These are phyloP conservation scores for Tylopilus sp. DNA, from an alignment of 768 basidiomycete species.

Conservation along the genomic window DNA sequence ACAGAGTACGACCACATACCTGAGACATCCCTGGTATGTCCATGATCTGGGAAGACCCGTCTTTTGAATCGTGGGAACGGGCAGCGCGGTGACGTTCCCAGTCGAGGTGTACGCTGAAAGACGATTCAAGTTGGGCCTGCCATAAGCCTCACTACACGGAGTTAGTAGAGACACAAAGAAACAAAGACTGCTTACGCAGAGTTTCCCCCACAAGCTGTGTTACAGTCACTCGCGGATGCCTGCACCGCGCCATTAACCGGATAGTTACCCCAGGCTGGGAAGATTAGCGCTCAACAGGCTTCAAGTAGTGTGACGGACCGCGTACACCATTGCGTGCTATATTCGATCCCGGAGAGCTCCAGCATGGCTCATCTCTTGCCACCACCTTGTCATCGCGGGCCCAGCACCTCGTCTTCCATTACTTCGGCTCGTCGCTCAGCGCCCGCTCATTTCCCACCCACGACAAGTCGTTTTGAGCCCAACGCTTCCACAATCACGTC, in stretches of 20 bases:
- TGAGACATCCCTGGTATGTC: constrained; percentile 63
- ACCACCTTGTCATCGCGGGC: no score
- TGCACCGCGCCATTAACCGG: constrained; percentile 58
- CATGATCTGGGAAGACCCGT: constrained; percentile 61
- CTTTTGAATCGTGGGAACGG: constrained; percentile 56
- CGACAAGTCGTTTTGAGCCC: no score
- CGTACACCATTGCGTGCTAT: constrained; percentile 48
- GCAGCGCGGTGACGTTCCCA: constrained; percentile 47
- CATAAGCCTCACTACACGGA: constrained; percentile 53
- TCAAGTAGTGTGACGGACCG: constrained; percentile 4
- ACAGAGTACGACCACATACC: constrained; percentile 37
- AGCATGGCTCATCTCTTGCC: no score
- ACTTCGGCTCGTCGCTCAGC: no score
- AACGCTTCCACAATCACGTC: no score
- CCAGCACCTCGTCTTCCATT: no score
- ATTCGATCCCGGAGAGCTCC: constrained; percentile 72
- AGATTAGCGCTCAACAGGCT: constrained; percentile 6
- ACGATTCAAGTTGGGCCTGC: constrained; percentile 68
- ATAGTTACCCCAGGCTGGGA: constrained; percentile 74
- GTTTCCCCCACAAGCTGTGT: constrained; percentile 73
- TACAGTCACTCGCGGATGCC: constrained; percentile 52
- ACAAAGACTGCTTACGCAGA: constrained; percentile 42
- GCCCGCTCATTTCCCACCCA: no score
- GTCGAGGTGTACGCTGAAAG: constrained; percentile 64
- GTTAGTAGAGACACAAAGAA: neutral